Conservation (phyloP, 2,329 filamentous ascomycete species). For the Paraphaeosphaeria sporulosa region DNA sequence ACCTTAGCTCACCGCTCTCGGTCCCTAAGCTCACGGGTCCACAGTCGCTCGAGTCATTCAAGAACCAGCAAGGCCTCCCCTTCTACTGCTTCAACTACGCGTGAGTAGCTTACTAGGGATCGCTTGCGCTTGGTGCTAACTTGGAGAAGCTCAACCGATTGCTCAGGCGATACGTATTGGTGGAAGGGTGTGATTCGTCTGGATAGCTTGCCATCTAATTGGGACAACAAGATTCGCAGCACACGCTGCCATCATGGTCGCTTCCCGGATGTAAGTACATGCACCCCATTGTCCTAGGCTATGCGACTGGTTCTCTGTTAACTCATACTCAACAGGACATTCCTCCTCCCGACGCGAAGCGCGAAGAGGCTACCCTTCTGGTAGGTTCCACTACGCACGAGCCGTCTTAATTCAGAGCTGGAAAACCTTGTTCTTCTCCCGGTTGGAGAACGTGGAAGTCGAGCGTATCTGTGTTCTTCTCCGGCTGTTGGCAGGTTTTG, state of each 20-base stretch:
- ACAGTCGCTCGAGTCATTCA: not conserved
- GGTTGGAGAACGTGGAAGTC: not conserved
- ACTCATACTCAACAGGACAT: not conserved
- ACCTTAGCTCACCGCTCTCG: not conserved
- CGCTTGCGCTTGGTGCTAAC: too few species aligned
- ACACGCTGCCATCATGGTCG: constrained; percentile 1
- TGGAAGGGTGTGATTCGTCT: not conserved
- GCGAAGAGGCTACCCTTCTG: not conserved
- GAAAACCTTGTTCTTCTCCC: not conserved
- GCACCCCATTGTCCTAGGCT: not conserved
- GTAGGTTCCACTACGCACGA: not conserved
- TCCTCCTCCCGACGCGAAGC: not conserved
- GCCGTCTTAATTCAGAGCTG: not conserved
- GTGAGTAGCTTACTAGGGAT: not conserved
- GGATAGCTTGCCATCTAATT: not conserved
- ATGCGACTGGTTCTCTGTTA: not conserved
- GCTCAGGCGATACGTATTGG: not conserved
- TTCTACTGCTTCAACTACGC: not conserved
- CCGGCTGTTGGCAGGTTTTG: not conserved
- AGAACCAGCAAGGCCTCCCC: not conserved
- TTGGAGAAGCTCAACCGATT: not conserved
- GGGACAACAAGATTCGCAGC: not conserved
- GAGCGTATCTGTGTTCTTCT: not conserved
- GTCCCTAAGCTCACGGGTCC: not conserved
- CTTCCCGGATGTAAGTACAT: not conserved